phyloP scores from a whole-genome alignment of 73 alveolate species.

The Paramecium octaurelia region DNA sequence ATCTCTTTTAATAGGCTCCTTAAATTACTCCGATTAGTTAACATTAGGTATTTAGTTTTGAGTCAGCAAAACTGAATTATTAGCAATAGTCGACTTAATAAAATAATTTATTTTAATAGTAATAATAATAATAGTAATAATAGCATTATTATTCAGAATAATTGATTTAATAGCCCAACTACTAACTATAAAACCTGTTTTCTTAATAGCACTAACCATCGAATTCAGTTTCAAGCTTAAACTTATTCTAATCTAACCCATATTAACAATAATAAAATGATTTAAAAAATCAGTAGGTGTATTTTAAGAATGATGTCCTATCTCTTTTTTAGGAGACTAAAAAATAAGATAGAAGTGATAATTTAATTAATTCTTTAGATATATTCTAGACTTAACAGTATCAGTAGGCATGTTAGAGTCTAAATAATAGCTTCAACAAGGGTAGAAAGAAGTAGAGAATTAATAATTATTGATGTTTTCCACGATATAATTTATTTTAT shows the following conservation, averaged over 20 bases:
- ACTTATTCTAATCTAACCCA: neutral
- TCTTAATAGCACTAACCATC: neutral
- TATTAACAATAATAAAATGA: neutral
- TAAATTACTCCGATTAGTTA: neutral
- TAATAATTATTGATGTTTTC: neutral
- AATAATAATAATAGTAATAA: neutral
- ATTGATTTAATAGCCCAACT: neutral
- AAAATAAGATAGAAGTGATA: neutral
- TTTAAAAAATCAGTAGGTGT: neutral
- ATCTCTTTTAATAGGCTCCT: neutral
- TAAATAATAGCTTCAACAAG: neutral
- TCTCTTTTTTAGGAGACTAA: neutral
- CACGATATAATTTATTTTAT: neutral
- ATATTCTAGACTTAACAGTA: neutral
- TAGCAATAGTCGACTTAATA: neutral
- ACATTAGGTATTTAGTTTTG: neutral
- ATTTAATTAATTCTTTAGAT: neutral
- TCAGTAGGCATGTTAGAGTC: neutral
- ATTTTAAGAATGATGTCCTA: neutral
- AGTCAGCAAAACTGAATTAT: neutral
- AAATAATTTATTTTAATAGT: neutral
- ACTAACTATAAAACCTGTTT: neutral
- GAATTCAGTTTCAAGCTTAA: neutral
- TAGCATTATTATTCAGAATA: neutral
- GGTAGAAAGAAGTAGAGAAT: neutral